phyloP scores from a whole-genome alignment of 495 filamentous ascomycete genomes.

The Penicillium alfredii region DNA sequence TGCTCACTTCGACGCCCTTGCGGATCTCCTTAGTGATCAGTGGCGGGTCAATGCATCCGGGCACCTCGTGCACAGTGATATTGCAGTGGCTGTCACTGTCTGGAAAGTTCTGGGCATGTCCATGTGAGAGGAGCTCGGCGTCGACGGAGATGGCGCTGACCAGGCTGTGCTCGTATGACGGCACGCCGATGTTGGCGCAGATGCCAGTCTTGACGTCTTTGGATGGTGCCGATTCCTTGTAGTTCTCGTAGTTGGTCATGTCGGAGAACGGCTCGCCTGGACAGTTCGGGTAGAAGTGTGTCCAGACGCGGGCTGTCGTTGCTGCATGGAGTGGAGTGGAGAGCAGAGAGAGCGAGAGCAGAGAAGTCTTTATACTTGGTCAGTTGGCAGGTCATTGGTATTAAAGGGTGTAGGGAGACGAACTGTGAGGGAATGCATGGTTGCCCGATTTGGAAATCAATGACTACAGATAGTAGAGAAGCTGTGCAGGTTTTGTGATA shows the following conservation, averaged over 20 bases:
- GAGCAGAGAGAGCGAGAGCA: slow-evolving; percentile 20
- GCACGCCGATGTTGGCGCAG: slow-evolving; percentile 30
- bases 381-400: neutral
- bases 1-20: slow-evolving; percentile 21
- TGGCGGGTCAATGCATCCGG: slow-evolving; percentile 30
- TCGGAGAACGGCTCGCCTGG: slow-evolving; percentile 21
- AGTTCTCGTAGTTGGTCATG: slow-evolving; percentile 24
- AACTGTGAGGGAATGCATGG: slow-evolving; percentile 18
- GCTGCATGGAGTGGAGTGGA: slow-evolving; percentile 20
- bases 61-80: slow-evolving; percentile 33
- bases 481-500: too few relatives aligned
- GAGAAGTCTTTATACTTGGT: slow-evolving; percentile 1
- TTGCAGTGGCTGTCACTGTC: slow-evolving; percentile 22
- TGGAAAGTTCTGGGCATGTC: slow-evolving; percentile 11
- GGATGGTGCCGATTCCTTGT: slow-evolving; percentile 21
- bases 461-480: too few relatives aligned
- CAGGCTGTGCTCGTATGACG: slow-evolving; percentile 20
- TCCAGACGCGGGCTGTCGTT: slow-evolving; percentile 26
- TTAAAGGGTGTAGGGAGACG: too few relatives aligned
- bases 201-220: slow-evolving; percentile 20
- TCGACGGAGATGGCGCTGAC: slow-evolving; percentile 32
- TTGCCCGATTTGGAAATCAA: too few relatives aligned
- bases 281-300: slow-evolving; percentile 36
- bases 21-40: slow-evolving; percentile 22
- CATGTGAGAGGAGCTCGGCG: slow-evolving; percentile 18